Base-by-base conservation (phyloP, 768 basidiomycete species). In the Coprinopsis sp. region DNA sequence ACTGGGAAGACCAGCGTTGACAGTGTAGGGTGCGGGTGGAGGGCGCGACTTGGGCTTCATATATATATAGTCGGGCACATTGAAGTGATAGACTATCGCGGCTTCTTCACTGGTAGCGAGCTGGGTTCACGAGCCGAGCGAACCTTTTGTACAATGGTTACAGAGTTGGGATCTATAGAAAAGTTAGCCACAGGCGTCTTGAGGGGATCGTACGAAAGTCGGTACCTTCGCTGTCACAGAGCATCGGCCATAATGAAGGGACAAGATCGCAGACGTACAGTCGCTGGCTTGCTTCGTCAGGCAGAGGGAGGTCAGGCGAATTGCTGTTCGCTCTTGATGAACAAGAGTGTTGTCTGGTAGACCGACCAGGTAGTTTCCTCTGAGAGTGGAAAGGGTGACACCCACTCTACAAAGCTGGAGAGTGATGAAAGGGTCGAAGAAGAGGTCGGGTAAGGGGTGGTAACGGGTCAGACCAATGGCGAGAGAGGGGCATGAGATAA, bases 211-310 rank as follows among this genome's bases (percentile, higher is more conserved):
- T 36, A 22, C 50, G 16, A 38, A 38, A 10, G 23, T 2, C 48
- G 69, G 40, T 47, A 79, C 79, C 71, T 53, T 67, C 49, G 12
- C 65, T 62, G 46, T 64, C 59, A 53, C 74, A 75, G 38, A 82
- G 50, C 7, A 64, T 63, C 16, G 66, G 61, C 80, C 80, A 82
- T 49, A 73, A 78, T 37, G 56, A 59, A 22, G 79, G 77, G 13
- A 72, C 71, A 36, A 82, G 68, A 16, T 68, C 54, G 3, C 72
- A 67, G 44, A 64, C 68, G 56, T 82, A 82, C 6, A 60, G 41
- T 60, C 61, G 66, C n/a, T 59, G 60, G 23, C 58, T 31, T 53
- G 50, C 16, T 55, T 47, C 12, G 52, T 44, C 18, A 60, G 21
- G 27, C 11, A 19, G 40, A 30, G 13, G 10, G 47, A 23, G 4